Base-by-base conservation (phyloP, 2,329 filamentous ascomycete genomes). In the Dactylellina haptotyla region DNA sequence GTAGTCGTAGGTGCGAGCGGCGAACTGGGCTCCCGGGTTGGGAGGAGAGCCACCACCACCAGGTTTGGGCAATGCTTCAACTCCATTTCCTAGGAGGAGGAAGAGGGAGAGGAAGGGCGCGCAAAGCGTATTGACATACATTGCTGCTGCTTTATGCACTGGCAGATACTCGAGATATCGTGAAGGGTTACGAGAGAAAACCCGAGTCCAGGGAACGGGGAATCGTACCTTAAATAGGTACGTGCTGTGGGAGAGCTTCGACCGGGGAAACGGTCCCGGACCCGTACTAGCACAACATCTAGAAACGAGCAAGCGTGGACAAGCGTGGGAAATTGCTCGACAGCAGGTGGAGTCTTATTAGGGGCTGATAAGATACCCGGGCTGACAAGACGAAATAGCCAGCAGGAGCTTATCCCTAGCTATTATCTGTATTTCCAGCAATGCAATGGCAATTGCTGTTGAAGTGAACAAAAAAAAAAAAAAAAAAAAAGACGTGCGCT, bases 1-100 rank as follows among this genome's bases (percentile, higher is more conserved):
- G 76, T 83, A 84, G 78, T 85, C 83, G 78, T 82, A 84, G 4
- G 75, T 9, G 10, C 1, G 4, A 26, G n/a, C 37, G 9, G 51
- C 45, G 53, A 72, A 72, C n/a, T 48, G 12, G 9, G 48, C 12
- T 3, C 37, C 56, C 8, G 57, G 12, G 45, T 5, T 46, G 39
- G 37, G 2, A 6, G 20, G 23, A 16, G 23, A 16, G n/a, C n/a
- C 32, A 34, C 32, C 6, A 14, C 6, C 32, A 34, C 6, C 32
- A 23, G 41, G 9, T 10, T n/a, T 6, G 41, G 45, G 43, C 32
- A n/a, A 14, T 32, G 46, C 48, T 51, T 30, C 32, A 3, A 28
- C 58, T 41, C 30, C 54, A 41, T 64, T 37, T 23, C 66, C 57
- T 23, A 62, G 16, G 10, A 9, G 56, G n/a, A 71, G 66, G 66